These are phyloP conservation scores for Aureobasidium sp. DNA, from an alignment of 2,329 filamentous ascomycete genomes.

Conservation along the genomic window DNA sequence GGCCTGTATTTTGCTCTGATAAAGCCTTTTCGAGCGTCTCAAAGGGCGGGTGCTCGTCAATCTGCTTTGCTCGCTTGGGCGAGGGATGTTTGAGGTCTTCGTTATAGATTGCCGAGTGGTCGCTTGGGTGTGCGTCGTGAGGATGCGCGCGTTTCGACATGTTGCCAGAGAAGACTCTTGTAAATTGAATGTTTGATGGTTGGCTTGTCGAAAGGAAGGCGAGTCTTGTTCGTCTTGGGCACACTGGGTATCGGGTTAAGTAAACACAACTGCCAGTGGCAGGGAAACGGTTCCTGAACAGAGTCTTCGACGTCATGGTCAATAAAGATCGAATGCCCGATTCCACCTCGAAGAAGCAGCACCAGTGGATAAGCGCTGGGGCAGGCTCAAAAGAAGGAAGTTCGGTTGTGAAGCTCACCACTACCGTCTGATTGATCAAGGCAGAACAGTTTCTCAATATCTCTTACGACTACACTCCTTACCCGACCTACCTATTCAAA, in stretches of 20 bases:
- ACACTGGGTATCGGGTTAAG: neutral
- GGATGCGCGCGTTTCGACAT: constrained; percentile 13
- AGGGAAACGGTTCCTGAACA: neutral
- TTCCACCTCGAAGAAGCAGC: neutral
- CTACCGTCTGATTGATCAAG: too few species aligned
- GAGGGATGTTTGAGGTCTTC: constrained; percentile 35
- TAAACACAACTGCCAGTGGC: constrained; percentile 2
- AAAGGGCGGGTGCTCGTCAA: constrained; percentile 41
- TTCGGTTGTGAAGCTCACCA: neutral
- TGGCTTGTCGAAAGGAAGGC: neutral
- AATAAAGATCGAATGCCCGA: neutral
- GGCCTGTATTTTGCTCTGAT: constrained; percentile 32
- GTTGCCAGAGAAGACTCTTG: neutral
- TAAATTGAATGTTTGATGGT: neutral
- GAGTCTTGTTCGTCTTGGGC: neutral
- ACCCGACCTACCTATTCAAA: neutral
- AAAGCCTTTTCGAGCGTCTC: constrained; percentile 35
- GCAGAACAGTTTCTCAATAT: neutral
- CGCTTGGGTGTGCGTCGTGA: constrained; percentile 10
- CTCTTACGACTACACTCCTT: neutral
- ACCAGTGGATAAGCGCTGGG: neutral
- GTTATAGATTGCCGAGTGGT: constrained; percentile 6
- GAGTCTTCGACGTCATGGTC: constrained; percentile 9
- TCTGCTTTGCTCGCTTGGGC: constrained; percentile 44
- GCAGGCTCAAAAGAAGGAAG: neutral